Conservation (phyloP, 2,329 filamentous ascomycete species). For the Cordyceps fumosorosea region DNA sequence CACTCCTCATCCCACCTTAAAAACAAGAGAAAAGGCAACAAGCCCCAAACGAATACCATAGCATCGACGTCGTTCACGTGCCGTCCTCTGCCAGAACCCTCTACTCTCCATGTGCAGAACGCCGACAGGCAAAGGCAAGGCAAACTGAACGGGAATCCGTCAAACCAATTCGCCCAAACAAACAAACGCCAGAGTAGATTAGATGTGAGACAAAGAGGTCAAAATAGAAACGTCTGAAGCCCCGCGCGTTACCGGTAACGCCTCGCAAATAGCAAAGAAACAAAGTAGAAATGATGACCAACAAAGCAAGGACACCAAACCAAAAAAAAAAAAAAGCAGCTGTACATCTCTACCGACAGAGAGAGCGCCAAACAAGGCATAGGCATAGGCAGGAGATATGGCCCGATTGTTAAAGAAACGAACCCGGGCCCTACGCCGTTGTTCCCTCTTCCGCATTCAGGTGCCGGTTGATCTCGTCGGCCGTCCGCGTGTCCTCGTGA, state of each 20-base stretch:
- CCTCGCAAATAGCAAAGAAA: neutral
- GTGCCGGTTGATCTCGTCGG: slow-evolving; percentile 50
- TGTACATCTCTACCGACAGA: neutral
- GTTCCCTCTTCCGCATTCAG: slow-evolving; percentile 34
- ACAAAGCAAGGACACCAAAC: neutral
- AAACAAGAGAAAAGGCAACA: neutral
- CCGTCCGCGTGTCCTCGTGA: slow-evolving; percentile 37
- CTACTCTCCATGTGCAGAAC: neutral
- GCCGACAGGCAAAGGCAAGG: neutral
- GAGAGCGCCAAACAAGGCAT: slow-evolving; percentile 13
- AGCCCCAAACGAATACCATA: neutral
- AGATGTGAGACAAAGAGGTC: neutral
- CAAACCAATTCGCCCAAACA: neutral
- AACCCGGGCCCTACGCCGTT: slow-evolving; percentile 13
- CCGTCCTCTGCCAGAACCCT: neutral
- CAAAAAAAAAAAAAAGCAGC: neutral
- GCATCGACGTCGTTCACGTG: neutral
- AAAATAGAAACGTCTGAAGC: neutral
- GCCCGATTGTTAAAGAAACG: neutral
- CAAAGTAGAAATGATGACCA: neutral
- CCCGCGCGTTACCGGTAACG: slow-evolving; percentile 1
- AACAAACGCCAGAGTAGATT: slow-evolving; percentile 18
- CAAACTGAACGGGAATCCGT: neutral
- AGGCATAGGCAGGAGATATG: too few relatives aligned
- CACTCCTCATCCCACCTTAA: neutral